phyloP scores from a whole-genome alignment of 2,329 filamentous ascomycete species.

The Paramyrothecium sp. region DNA sequence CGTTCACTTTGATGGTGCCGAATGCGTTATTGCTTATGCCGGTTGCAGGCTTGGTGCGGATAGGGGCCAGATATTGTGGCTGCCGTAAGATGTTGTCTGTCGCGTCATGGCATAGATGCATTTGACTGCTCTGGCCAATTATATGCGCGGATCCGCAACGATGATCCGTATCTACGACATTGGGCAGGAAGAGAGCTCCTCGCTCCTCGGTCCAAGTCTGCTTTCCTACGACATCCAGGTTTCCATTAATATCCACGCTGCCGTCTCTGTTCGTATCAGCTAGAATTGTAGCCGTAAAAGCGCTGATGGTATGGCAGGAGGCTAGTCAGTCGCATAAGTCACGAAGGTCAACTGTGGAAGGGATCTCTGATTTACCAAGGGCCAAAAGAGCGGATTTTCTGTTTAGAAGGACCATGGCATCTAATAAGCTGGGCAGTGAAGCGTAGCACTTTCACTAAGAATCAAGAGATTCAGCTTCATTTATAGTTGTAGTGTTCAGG shows the following conservation, averaged over 20 bases:
- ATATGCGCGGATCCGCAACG: conserved; percentile 18
- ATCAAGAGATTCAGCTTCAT: no score
- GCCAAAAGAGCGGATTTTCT: no score
- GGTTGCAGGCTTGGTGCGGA: conserved; percentile 25
- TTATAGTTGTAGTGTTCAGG: no score
- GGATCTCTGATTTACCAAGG: no score
- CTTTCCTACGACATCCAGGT: conserved; percentile 19
- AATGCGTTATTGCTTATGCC: conserved; percentile 11
- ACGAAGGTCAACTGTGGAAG: no score
- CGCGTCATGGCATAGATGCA: conserved; percentile 32
- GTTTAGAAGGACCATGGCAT: no score
- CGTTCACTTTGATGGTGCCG: conserved; percentile 11
- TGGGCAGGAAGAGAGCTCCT: conserved; percentile 34
- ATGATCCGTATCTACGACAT: conserved; percentile 29
- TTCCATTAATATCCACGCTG: conserved; percentile 16
- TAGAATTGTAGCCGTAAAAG: conserved; percentile 12
- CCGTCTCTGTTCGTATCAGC: conserved; percentile 38
- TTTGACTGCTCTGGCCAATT: conserved; percentile 1
- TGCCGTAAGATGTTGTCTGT: conserved; percentile 27
- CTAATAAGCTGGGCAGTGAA: no score
- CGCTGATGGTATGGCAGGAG: neutral
- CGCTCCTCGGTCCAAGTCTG: conserved; percentile 14
- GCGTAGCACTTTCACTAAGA: no score
- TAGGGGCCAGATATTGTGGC: conserved; percentile 25
- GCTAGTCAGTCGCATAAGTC: no score